Evolutionary conservation across 2,329 filamentous ascomycete species (phyloP), one percentile per base, ranked within the genome.

Genomic region (Trichoderma atroviride): DNA sequence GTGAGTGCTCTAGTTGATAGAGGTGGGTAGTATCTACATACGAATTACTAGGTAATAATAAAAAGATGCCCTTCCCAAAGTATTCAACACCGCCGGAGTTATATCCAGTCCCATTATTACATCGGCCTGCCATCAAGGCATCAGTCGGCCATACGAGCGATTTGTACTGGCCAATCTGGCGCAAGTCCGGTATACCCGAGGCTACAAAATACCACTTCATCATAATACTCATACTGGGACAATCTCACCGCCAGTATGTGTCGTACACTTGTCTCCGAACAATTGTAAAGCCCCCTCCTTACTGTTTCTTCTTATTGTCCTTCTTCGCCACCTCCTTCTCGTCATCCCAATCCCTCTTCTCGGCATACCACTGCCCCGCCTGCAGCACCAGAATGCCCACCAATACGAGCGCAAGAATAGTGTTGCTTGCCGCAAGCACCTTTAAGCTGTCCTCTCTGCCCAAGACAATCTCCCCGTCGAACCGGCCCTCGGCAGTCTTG

Each of bases 311-410:
- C 75, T 80, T 81, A 43, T 72, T 70, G 66, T 75, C 75, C 74
- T 76, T 75, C 72, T 79, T 75, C 74, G 89, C 87, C 72, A 91
- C 85, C 78, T 88, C 87, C 76, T 88, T 88, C 68, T 87, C 85
- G 80, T 97, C 94, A 78, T 94, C 91, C 76, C 86, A 86, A 81
- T 98, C 94, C 83, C 96, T 96, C 78, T 92, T 87, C 86, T 98
- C 94, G 31, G 96, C 96, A 83, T 99, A 99, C 96, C 95, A 98
- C 86, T 98, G 93, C 13, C 96, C 96, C 24, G 93, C 93, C 87
- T 99, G 96, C 77, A 99, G 82, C 40, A 97, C 92, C 73, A 99
- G 79, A 11, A 99, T 92, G 5, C 96, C 96, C 3, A 98, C 90
- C 65, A 99, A 82, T 35, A 99, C 93, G 56, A 99, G 86, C 43